A percentile compares a stretch with the other conserved stretches of the same genome.
These are phyloP conservation scores for Cladophialophora carrionii DNA, from an alignment of 2,329 filamentous ascomycete genomes.

Conservation along the genomic window DNA sequence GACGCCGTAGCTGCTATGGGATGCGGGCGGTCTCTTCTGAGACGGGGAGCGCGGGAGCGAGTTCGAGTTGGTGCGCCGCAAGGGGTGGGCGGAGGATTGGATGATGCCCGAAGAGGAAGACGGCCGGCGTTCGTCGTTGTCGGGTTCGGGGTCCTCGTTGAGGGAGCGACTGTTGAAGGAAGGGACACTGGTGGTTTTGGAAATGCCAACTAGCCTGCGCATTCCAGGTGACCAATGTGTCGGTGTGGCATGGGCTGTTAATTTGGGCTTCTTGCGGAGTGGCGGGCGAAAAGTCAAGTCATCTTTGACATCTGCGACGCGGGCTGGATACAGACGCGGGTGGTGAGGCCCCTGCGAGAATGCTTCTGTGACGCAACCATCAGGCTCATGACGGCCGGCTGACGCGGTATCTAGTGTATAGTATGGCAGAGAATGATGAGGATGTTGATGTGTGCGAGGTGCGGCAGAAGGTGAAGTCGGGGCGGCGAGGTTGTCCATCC, in stretches of 20 bases:
- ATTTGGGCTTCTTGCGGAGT: conserved; percentile 36
- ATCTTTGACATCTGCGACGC: conserved; percentile 20
- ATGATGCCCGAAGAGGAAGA: conserved; percentile 22
- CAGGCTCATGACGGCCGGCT: conserved; percentile 21
- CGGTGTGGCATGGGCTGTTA: conserved; percentile 22
- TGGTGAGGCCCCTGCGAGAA: conserved; percentile 15
- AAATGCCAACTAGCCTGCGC: conserved; percentile 24
- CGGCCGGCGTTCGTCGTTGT: conserved; percentile 18
- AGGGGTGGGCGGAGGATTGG: conserved; percentile 20
- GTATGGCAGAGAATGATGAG: conserved; percentile 19
- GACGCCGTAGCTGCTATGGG: conserved; percentile 55
- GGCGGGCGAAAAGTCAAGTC: conserved; percentile 31
- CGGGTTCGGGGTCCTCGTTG: conserved; percentile 19
- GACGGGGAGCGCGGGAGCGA: conserved; percentile 28
- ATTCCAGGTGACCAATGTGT: conserved; percentile 23
- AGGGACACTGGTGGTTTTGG: conserved; percentile 30
- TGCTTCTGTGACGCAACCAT: conserved; percentile 18
- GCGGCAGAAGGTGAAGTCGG: conserved; percentile 13
- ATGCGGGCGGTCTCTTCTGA: conserved; percentile 49
- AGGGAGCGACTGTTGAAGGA: conserved; percentile 25
- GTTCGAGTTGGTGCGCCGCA: conserved; percentile 28
- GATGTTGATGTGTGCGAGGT: background rate
- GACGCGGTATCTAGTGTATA: conserved; percentile 12
- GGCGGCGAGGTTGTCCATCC: conserved; percentile 10
- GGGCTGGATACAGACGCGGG: conserved; percentile 27